These are phyloP conservation scores for Lotus japonicus DNA, from an alignment of 306 rosid genomes.

Conservation along the genomic window DNA sequence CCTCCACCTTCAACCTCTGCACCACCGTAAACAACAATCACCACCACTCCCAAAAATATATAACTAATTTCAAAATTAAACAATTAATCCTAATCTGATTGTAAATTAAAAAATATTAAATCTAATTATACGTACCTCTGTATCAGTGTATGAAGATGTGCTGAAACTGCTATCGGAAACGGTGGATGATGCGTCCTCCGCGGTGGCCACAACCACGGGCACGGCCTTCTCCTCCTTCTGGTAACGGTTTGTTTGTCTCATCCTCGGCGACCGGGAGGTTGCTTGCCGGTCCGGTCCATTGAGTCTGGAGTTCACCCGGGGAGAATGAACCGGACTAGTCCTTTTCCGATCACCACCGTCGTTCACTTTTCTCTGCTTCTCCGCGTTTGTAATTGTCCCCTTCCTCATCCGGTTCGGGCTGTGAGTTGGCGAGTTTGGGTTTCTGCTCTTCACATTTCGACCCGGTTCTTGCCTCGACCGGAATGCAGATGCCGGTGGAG, in stretches of 20 bases:
- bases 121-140: conserved; percentile 45
- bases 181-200: conserved; percentile 70
- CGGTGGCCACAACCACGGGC: neutral
- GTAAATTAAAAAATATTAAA: no score
- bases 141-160: conserved; percentile 57
- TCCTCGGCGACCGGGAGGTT: conserved; percentile 46
- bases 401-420: conserved; percentile 42
- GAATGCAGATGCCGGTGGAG: conserved; percentile 33
- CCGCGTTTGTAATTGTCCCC: conserved; percentile 19
- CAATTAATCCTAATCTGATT: neutral
- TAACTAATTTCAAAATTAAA: neutral
- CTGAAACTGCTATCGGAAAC: conserved; percentile 72
- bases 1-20: conserved; percentile 63
- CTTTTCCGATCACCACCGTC: conserved; percentile 36
- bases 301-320: conserved; percentile 29
- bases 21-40: no score
- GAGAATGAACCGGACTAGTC: conserved; percentile 59
- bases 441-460: conserved; percentile 27
- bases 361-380: conserved; percentile 34
- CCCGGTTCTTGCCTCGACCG: conserved; percentile 41
- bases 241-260: conserved; percentile 24
- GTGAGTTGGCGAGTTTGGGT: conserved; percentile 34
- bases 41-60: no score
- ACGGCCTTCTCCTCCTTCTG: conserved; percentile 19
- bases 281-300: conserved; percentile 29